Base-by-base conservation (phyloP, 2,329 filamentous ascomycete species). In the Penicillium sp. region DNA sequence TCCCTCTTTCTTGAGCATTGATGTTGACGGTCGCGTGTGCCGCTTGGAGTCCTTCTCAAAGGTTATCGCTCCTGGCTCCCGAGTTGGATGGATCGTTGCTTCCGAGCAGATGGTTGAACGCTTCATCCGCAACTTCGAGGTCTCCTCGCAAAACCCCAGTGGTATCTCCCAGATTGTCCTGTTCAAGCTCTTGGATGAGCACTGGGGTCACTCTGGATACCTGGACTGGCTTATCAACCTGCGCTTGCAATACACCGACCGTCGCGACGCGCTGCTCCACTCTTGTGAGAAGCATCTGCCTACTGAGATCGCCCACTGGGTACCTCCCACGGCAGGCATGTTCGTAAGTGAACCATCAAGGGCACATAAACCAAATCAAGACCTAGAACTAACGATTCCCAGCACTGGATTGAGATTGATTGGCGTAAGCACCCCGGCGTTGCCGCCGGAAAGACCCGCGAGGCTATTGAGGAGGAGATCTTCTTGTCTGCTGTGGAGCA, bases 1-100 rank as follows among this genome's bases (percentile, higher is more conserved):
- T 4, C 92, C 93, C 0, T 90, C 90, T 2, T 87, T 90, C 59
- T 83, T 97, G 35, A 91, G 87, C 78, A 84, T 97, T 70, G 93
- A 97, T 74, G 83, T 86, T 0, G 93, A 97, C 75, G 94, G 93
- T 8, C 90, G 93, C 64, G 93, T 97, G 38, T 84, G 97, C 81
- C 90, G 93, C 38, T 85, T 97, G 78, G 93, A 97, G 75, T 96
- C 92, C 0, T 96, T 97, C 80, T 96, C 91, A 72, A 97, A 97
- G 80, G 91, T 97, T 1, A 84, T 97, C 35, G 85, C 92, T 0
- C 93, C 94, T 0, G 93, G 93, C 9, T 88, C 90, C 15, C 87
- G 93, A 49, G 80, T 90, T 44, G 93, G 93, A 45, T 99, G 95
- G 94, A 85, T 97, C 61, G 96, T 94, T 0, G 94, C 89, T 0